Conservation (phyloP, 495 filamentous ascomycete species). For the Daldinia concentrica region DNA sequence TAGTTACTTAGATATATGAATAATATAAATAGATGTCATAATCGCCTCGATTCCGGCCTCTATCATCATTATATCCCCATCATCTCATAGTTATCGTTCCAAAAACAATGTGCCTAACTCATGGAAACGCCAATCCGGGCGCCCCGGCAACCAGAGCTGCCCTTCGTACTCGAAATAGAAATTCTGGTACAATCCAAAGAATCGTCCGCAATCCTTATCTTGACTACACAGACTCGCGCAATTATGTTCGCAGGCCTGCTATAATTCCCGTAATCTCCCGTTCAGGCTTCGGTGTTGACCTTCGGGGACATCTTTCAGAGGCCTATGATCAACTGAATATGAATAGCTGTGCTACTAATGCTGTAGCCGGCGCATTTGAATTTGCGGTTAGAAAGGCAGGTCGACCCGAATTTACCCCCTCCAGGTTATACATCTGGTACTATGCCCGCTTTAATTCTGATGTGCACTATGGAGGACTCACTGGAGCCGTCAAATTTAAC, state of each 20-base stretch:
- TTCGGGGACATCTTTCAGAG: neutral
- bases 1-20: neutral
- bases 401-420: neutral
- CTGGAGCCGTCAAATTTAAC: neutral
- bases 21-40: neutral
- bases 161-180: neutral
- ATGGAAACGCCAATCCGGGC: neutral
- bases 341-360: neutral
- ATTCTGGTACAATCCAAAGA: too few relatives aligned
- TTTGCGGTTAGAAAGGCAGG: neutral
- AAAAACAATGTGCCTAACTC: neutral
- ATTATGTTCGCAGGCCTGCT: neutral
- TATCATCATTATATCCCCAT: neutral
- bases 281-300: neutral
- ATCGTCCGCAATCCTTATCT: neutral
- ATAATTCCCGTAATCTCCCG: neutral
- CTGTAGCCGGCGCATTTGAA: neutral
- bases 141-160: neutral
- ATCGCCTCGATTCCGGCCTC: neutral
- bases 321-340: neutral
- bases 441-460: neutral
- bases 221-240: neutral
- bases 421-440: neutral
- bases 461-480: too few relatives aligned
- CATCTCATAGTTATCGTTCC: neutral